Evolutionary conservation across 2,329 filamentous ascomycete species (phyloP).

Genomic region (Colletotrichum sp.): DNA sequence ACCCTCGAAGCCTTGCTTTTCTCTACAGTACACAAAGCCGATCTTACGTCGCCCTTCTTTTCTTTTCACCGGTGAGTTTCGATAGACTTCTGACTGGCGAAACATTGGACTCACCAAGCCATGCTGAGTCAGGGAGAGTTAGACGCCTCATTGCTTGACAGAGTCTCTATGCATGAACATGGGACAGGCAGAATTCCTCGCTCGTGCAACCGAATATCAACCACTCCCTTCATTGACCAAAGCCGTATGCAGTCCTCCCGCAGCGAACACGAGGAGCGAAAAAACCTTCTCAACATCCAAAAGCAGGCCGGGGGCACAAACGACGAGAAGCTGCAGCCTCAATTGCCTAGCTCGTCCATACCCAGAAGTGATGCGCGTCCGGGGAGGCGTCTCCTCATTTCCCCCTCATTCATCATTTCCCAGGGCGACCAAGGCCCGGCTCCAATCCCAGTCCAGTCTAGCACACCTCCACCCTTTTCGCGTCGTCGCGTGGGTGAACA

Average conservation of each 20-base stretch:
- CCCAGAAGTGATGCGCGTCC: not conserved
- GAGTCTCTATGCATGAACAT: not conserved
- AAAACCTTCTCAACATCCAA: not conserved
- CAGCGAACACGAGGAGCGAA: not conserved
- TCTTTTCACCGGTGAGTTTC: not conserved
- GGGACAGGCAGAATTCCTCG: not conserved
- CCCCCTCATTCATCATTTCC: conserved; percentile 7
- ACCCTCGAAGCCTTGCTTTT: not conserved
- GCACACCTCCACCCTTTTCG: not conserved
- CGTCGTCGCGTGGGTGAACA: not conserved
- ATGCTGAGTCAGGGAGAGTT: not conserved
- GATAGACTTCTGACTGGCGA: not conserved
- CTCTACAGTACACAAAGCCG: not conserved
- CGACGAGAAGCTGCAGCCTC: not conserved
- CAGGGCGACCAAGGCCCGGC: not conserved
- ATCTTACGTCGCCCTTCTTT: not conserved
- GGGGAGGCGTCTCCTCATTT: conserved; percentile 6
- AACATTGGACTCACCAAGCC: not conserved
- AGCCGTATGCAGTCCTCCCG: not conserved
- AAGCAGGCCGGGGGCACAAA: not conserved
- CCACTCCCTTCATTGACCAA: not conserved
- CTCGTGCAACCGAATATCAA: not conserved
- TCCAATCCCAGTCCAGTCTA: not conserved
- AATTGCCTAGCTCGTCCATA: not conserved
- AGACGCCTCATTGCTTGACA: not conserved